These are phyloP conservation scores for Jatropha multifida DNA, from an alignment of 441 rosid species.

Conservation along the genomic window DNA sequence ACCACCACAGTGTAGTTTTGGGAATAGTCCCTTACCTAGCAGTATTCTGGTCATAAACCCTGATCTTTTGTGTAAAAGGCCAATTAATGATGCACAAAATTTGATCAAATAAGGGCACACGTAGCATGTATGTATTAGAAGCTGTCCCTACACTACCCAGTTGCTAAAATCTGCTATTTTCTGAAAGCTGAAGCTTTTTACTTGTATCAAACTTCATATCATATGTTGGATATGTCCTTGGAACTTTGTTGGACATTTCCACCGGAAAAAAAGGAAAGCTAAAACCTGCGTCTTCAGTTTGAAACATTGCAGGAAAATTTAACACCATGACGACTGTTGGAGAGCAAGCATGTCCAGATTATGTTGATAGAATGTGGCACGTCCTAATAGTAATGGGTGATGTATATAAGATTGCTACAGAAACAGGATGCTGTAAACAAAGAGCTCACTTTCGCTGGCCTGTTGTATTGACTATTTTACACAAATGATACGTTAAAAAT, in stretches of 20 bases:
- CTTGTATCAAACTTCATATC: neutral
- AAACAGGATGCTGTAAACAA: too few relatives aligned
- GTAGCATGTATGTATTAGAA: neutral
- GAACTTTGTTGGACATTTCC: neutral
- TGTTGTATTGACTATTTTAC: neutral
- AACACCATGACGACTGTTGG: neutral
- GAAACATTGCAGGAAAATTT: neutral
- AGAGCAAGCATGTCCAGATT: neutral
- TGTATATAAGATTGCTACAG: neutral
- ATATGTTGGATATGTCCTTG: neutral
- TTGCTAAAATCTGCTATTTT: neutral
- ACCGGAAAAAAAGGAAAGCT: too few relatives aligned
- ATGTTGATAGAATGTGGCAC: neutral
- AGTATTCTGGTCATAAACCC: neutral
- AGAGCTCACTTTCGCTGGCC: neutral
- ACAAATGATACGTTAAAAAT: too few relatives aligned
- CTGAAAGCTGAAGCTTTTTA: too few relatives aligned
- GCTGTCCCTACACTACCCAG: neutral
- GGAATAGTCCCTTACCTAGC: too few relatives aligned
- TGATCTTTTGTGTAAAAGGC: neutral
- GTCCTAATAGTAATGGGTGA: neutral
- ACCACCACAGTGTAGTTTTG: too few relatives aligned
- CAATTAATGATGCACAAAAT: neutral
- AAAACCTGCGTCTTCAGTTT: neutral
- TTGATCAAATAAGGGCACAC: neutral